phyloP scores from a whole-genome alignment of 75 land plant genomes.

The Adiantum capillusveneris region DNA sequence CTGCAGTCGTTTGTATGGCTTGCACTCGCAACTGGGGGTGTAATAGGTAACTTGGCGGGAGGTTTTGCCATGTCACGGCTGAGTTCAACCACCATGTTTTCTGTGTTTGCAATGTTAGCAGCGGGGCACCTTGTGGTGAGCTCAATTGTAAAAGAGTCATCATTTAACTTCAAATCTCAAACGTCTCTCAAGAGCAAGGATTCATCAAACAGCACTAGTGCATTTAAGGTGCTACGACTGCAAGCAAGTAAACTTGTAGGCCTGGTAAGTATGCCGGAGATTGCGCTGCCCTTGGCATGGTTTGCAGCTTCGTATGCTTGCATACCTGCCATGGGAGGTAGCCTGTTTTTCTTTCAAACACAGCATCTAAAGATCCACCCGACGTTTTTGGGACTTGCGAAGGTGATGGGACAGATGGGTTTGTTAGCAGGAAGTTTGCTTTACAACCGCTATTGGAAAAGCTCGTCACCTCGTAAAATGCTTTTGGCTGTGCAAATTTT shows the following conservation, averaged over 20 bases:
- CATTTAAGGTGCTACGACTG: neutral
- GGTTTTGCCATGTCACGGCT: conserved; percentile 40
- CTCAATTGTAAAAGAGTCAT: conserved; percentile 40
- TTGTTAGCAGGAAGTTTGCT: conserved; percentile 46
- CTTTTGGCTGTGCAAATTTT: conserved; percentile 38
- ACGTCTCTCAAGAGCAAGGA: conserved; percentile 10
- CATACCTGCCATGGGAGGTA: conserved; percentile 56
- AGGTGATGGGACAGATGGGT: conserved; percentile 61
- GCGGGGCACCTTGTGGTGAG: conserved; percentile 40
- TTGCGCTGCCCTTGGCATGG: conserved; percentile 54
- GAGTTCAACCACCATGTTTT: conserved; percentile 51
- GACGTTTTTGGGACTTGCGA: conserved; percentile 55
- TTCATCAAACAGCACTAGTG: conserved; percentile 12
- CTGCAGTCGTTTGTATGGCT: conserved; percentile 78
- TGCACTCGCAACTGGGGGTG: conserved; percentile 59
- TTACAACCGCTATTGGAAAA: conserved; percentile 52
- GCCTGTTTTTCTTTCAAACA: conserved; percentile 78
- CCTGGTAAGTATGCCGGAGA: conserved; percentile 35
- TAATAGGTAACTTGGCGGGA: conserved; percentile 67
- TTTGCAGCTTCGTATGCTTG: conserved; percentile 52
- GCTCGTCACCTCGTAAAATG: conserved; percentile 47
- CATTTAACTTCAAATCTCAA: conserved; percentile 18
- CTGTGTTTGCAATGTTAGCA: conserved; percentile 41
- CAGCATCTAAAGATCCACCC: conserved; percentile 53
- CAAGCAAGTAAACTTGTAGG: conserved; percentile 29